Evolutionary conservation across 2,329 filamentous ascomycete species (phyloP).

Genomic region (Ophiostoma sp.): DNA sequence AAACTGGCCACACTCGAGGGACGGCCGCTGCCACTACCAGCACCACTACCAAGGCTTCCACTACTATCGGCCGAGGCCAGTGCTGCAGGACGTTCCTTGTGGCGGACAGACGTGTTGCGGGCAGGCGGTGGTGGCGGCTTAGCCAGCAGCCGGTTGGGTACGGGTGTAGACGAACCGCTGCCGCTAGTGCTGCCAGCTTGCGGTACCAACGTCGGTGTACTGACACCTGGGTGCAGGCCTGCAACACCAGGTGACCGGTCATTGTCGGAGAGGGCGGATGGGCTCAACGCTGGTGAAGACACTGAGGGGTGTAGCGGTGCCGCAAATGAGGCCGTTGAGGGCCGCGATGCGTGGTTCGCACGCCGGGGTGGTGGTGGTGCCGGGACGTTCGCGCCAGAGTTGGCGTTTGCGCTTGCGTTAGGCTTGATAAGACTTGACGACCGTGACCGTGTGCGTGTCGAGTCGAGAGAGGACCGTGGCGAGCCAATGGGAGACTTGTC

Average conservation of each 20-base stretch:
- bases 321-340: conserved; percentile 29
- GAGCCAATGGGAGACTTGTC: conserved; percentile 35
- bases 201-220: conserved; percentile 15
- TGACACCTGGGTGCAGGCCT: background rate
- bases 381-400: conserved; percentile 38
- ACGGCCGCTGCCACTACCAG: conserved; percentile 39
- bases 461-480: conserved; percentile 53
- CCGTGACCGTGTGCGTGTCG: conserved; percentile 48
- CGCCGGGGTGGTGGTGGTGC: conserved; percentile 59
- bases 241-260: conserved; percentile 12
- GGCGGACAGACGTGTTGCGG: conserved; percentile 37
- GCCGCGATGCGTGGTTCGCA: conserved; percentile 43
- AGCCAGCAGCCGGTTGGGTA: conserved; percentile 19
- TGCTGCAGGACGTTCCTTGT: conserved; percentile 34
- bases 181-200: conserved; percentile 28
- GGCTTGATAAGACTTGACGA: conserved; percentile 36
- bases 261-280: conserved; percentile 19
- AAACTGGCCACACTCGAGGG: conserved; percentile 47
- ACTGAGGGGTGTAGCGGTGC: background rate
- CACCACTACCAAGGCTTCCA: background rate
- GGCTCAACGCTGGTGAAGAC: background rate
- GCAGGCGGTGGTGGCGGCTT: conserved; percentile 41
- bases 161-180: conserved; percentile 4
- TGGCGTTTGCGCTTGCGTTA: conserved; percentile 35
- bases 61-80: background rate